Evolutionary conservation across 2,329 filamentous ascomycete species (phyloP).

Genomic region (Colletotrichum tropicicola): DNA sequence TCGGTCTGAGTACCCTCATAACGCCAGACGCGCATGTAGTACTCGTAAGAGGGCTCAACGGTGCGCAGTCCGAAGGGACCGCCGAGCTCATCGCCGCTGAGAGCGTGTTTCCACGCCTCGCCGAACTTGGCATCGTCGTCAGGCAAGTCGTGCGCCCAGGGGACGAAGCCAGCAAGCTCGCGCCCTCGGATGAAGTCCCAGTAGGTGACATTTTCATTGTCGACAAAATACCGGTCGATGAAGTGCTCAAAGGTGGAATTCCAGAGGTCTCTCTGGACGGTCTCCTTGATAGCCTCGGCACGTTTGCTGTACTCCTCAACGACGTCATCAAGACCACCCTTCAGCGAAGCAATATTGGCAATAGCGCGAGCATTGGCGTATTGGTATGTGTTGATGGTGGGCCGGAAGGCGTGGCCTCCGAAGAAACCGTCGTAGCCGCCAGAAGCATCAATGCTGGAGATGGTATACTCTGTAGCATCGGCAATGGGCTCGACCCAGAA

Average conservation of each 20-base stretch:
- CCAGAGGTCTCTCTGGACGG: conserved; percentile 47
- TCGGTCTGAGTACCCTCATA: conserved; percentile 33
- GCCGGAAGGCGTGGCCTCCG: conserved; percentile 51
- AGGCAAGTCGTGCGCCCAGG: conserved; percentile 51
- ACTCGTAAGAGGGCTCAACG: conserved; percentile 48
- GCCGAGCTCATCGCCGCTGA: conserved; percentile 11
- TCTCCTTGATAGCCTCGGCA: conserved; percentile 43
- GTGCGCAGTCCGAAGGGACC: conserved; percentile 51
- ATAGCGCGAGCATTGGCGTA: conserved; percentile 52
- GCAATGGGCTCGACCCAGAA: conserved; percentile 52
- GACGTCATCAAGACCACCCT: conserved; percentile 40
- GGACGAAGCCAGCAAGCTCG: conserved; percentile 51
- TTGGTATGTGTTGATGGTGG: conserved; percentile 54
- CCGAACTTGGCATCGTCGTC: conserved; percentile 42
- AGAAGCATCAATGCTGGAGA: conserved; percentile 33
- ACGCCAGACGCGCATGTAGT: conserved; percentile 39
- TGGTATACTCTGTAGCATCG: conserved; percentile 53
- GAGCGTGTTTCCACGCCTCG: conserved; percentile 37
- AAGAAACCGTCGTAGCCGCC: conserved; percentile 37
- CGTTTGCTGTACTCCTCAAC: conserved; percentile 39
- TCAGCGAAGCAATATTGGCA: conserved; percentile 43
- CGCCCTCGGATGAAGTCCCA: conserved; percentile 32
- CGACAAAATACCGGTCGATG: conserved; percentile 45
- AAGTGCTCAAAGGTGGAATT: conserved; percentile 47
- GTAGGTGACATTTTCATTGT: conserved; percentile 45